phyloP scores from a whole-genome alignment of 139 green algal genomes.

The Desmodesmus armatus region DNA sequence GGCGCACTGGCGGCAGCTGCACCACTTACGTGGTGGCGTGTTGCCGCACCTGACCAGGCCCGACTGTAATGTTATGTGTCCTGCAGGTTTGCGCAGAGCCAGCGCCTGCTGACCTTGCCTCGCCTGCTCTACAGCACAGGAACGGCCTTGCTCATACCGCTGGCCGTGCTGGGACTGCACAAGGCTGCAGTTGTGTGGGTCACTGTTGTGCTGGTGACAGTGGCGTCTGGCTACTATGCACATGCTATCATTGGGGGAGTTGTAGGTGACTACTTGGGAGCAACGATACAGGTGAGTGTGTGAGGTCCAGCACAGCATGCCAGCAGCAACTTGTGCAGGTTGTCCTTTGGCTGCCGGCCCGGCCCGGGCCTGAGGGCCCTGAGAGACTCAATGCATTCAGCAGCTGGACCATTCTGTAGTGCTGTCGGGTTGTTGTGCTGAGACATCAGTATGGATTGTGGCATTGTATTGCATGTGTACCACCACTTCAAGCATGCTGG shows the following conservation, averaged over 20 bases:
- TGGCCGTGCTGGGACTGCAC: conserved; percentile 22
- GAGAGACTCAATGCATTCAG: too few species aligned
- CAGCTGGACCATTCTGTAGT: too few species aligned
- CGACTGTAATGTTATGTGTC: too few species aligned
- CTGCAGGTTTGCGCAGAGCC: conserved; percentile 48
- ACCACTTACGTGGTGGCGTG: too few species aligned
- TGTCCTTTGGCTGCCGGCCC: too few species aligned
- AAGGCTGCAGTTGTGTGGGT: conserved; percentile 15
- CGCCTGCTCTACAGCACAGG: conserved; percentile 56
- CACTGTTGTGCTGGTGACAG: conserved; percentile 17
- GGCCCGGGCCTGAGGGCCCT: too few species aligned
- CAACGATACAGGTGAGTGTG: conserved; percentile 62
- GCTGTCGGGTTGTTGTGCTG: too few species aligned
- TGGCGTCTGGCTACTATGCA: conserved; percentile 46
- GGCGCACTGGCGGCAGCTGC: too few species aligned
- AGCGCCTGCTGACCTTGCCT: conserved; percentile 56
- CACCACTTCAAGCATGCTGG: background rate
- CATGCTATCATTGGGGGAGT: conserved; percentile 59
- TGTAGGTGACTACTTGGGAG: conserved; percentile 64
- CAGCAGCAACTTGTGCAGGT: background rate
- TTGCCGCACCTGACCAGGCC: too few species aligned
- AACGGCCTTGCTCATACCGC: conserved; percentile 26
- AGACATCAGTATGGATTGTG: too few species aligned
- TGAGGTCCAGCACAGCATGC: background rate
- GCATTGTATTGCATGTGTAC: background rate